Base-by-base conservation (phyloP, 768 basidiomycete genomes). In the Amanita phalloides region DNA sequence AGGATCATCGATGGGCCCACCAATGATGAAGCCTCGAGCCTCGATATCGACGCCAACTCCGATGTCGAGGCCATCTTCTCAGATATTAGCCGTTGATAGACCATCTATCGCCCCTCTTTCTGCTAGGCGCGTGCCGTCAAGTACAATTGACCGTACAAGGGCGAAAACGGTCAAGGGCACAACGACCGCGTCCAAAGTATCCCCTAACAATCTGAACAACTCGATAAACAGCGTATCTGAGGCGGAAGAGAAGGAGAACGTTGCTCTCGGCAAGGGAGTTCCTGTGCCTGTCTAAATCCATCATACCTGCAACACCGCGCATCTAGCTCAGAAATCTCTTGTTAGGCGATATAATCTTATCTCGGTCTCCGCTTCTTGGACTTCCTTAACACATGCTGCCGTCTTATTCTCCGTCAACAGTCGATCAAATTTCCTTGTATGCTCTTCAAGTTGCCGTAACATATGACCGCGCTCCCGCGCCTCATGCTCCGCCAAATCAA, bases 231-330 rank as follows among this genome's bases (percentile, higher is more conserved):
- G 71, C 54, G 57, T 68, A 25, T 62, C 66, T 9, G 75, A 76
- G 62, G 58, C 65, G 32, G 73, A 76, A 49, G 81, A 82, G 60
- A 84, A 82, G 66, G 81, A 82, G 66, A 84, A 84, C 56, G 61
- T 76, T 50, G 68, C 69, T 45, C 58, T 54, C 14, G 61, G 64
- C 55, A 64, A 65, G 51, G 69, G 58, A 60, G 57, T 71, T 54
- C 66, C 70, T 25, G 58, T 58, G n/a, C 64, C 65, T 49, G 64
- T 64, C 43, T 64, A 52, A 63, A 5, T 56, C 17, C 63, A 33
- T 62, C 51, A 61, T 6, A 25, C 17, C 14, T 49, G 11, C 25
- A 17, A 49, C 20, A 11, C 14, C 28, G 37, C 37, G 25, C 48
- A 49, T 49, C 38, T 20, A 28, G 7, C 48, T 41, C 38, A 3